Evolutionary conservation across 768 basidiomycete genomes (phyloP), one percentile per base, ranked within the genome.

Genomic region (Xerocomellus intermedius): DNA sequence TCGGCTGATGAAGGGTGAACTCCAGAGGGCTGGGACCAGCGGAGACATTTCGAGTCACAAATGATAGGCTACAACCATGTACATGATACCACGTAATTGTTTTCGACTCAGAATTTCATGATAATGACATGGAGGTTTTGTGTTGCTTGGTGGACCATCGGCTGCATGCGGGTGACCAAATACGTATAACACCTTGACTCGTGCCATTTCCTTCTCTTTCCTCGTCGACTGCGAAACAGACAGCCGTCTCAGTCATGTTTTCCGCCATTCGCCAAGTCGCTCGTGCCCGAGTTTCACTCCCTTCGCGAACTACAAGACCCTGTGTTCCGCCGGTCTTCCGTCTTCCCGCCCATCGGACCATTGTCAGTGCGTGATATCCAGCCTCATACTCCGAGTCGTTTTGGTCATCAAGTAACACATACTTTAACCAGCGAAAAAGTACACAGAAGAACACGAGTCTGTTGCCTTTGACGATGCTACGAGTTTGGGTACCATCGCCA

Each of bases 371-470:
- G 67, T 65, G 12, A 21, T 12, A 5, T 37, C 48, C 43, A 12
- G 7, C 7, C 4, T 39, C 21, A n/a, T 13, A 8, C 30, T 19
- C 30, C 8, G 10, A 35, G 5, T 26, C 19, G 3, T 12, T 21
- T 39, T 38, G 14, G 16, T 33, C 33, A 33, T 38, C 39, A 8
- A 44, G 12, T 57, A n/a, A 56, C 32, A 16, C 32, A 4, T 17
- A 2, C 24, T 45, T 41, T 26, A 3, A 38, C 26, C 2, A 61
- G 59, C 60, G 13, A 61, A 41, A 48, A 82, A 80, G 64, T 99
- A 86, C 74, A 91, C 95, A 2, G 73, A 72, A 42, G 94, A 95
- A 55, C 96, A 99, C 71, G 96, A 99, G 76, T 82, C 85, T 51
- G 80, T 98, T 54, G 72, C 77, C 33, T 91, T 84, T 68, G 94